Base-by-base conservation (phyloP, 306 rosid species). In the Rubus parviflorus region DNA sequence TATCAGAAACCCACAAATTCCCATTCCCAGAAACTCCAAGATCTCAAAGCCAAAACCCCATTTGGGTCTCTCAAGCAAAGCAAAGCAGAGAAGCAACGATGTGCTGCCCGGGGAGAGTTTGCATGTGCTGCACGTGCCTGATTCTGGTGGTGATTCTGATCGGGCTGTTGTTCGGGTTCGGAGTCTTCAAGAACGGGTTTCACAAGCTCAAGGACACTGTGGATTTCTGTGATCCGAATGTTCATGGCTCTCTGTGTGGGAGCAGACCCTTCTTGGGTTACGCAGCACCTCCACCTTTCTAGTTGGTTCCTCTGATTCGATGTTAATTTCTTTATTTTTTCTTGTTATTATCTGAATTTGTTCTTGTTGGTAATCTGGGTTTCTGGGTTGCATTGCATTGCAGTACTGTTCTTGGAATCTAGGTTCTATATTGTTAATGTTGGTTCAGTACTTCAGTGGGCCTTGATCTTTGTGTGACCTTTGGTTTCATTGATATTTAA, bases 181-280 rank as follows among this genome's bases (percentile, higher is more conserved):
- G 96, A 48, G 94, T 93, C 13, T 93, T 90, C 96, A 87, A 89
- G 69, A 74, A 89, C 63, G 96, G 96, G 1, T 90, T 90, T 52
- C 94, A 90, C 78, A 93, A 90, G 81, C 8, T 90, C 9, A 89
- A 90, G 65, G 85, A 85, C 23, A 80, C 91, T 9, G 82, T 88
- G 37, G 35, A 53, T 78, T 51, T 61, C 78, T 87, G 92, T 54
- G 91, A 87, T 23, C 85, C 86, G 1, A 60, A 41, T 65, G 76
- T 75, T 70, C 12, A 51, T n/a, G 80, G 82, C 2, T 76, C 75
- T 74, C 15, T 77, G 4, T 84, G 88, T 52, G 91, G 87, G 0
- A 61, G 41, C 3, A 72, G 89, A 70, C 93, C 93, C 38, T 85
- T 89, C 83, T 69, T 87, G 68, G 83, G 81, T 65, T 76, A 63